Percentiles rank a stretch among this genome's conserved stretches.
phyloP scores from a whole-genome alignment of 768 basidiomycete genomes.

The Saitozyma sp. region DNA sequence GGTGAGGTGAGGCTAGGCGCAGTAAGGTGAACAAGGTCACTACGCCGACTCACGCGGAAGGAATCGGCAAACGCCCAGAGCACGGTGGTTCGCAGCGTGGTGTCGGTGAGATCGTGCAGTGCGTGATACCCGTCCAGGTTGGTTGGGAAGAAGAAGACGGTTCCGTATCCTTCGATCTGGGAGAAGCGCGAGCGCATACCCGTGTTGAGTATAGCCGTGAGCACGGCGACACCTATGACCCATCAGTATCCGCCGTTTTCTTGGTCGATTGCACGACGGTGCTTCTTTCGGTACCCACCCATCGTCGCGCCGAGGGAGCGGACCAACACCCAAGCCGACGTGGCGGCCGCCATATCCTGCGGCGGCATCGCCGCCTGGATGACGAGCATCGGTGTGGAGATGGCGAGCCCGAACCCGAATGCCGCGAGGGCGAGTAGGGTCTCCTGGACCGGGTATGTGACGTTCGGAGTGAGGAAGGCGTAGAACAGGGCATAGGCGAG shows the following conservation, averaged over 20 bases:
- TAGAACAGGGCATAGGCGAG: slow-evolving; percentile 37
- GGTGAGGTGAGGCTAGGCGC: too few species aligned
- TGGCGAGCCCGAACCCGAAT: slow-evolving; percentile 35
- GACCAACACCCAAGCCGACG: slow-evolving; percentile 41
- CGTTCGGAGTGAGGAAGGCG: slow-evolving; percentile 14
- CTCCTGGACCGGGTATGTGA: slow-evolving; percentile 28
- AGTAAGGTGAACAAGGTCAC: too few species aligned
- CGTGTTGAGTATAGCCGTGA: slow-evolving; percentile 38
- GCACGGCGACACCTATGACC: slow-evolving; percentile 26
- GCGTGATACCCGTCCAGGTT: slow-evolving; percentile 32
- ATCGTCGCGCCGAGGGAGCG: slow-evolving; percentile 41
- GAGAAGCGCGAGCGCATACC: slow-evolving; percentile 34
- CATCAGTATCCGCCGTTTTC: not conserved
- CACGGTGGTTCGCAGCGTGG: slow-evolving; percentile 6
- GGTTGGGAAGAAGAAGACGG: slow-evolving; percentile 23
- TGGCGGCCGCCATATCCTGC: slow-evolving; percentile 49
- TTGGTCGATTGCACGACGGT: not conserved
- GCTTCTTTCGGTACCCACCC: slow-evolving; percentile 14
- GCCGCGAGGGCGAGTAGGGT: slow-evolving; percentile 31
- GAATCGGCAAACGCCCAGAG: slow-evolving; percentile 30
- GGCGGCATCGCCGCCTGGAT: slow-evolving; percentile 48
- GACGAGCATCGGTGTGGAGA: slow-evolving; percentile 44
- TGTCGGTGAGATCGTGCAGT: slow-evolving; percentile 23
- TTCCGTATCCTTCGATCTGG: slow-evolving; percentile 38
- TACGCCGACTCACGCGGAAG: slow-evolving; percentile 13